These are phyloP conservation scores for Helianthus annuus DNA, from an alignment of 129 eudicot genomes.

Conservation along the genomic window HanXRQr2.0-SUNRISE NC_035449.2:140239505-140240004, in stretches of 20 bases:
- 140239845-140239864: not conserved
- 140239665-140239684: not conserved
- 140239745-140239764: conserved; percentile 22
- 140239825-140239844: not conserved
- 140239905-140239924: not conserved
- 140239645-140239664: not conserved
- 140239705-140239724: conserved; percentile 25
- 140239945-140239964: not conserved
- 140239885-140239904: not conserved
- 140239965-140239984: not conserved
- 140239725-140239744: not conserved
- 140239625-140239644: not conserved
- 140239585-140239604: not conserved
- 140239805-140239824: not conserved
- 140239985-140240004: not conserved
- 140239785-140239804: not conserved
- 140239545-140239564: not conserved
- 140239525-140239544: no score
- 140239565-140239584: not conserved
- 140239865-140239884: not conserved
- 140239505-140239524: no score
- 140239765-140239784: not conserved
- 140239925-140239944: not conserved
- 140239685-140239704: conserved; percentile 20
- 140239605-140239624: not conserved